Evolutionary conservation across 345 rosid genomes (phyloP), one percentile per base, ranked within the genome.

Genomic region (Lepidium africanum): DNA sequence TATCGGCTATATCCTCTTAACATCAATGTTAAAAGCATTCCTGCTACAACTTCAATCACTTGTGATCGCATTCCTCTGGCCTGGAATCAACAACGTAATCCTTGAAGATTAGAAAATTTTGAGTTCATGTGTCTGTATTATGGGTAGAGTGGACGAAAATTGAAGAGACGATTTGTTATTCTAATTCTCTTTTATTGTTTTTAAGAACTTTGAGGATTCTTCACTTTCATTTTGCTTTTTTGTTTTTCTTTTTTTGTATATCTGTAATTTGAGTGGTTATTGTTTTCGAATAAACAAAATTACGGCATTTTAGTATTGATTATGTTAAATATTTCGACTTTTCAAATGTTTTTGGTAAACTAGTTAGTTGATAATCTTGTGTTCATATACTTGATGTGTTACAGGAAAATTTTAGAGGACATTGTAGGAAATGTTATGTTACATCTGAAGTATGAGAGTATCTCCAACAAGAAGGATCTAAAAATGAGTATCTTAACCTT

Each of bases 1-100:
- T 86, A 79, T 72, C 81, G 96, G 33, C 61, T 87, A 71, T 81
- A 66, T 16, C 96, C 98, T 4, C 40, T 85, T 19, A 85, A 92
- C 39, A 76, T 92, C 60, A 92, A 84, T 5, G 56, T 89, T 9
- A 85, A 79, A 5, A 46, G 76, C 36, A 59, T 87, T 75, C 91
- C 98, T 4, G 21, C 73, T 70, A 81, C 97, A 46, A 61, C 80
- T 5, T 52, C 80, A 0, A 15, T 47, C 62, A 56, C 35, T 57
- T 79, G 86, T 3, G 67, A 74, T 17, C 81, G 73, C 10, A 35
- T 79, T 19, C 82, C 86, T 10, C 63, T 70, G 0, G 68, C 45
- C 30, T 79, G 86, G 86, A 76, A 25, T 36, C 70, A 69, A 49
- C 70, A 74, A 53, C 73, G 64, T 14, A 32, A 23, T 67, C 69